Evolutionary conservation across 805 yeast genomes (phyloP), one percentile per base, ranked within the genome.

Genomic region (Candida koratica): DNA sequence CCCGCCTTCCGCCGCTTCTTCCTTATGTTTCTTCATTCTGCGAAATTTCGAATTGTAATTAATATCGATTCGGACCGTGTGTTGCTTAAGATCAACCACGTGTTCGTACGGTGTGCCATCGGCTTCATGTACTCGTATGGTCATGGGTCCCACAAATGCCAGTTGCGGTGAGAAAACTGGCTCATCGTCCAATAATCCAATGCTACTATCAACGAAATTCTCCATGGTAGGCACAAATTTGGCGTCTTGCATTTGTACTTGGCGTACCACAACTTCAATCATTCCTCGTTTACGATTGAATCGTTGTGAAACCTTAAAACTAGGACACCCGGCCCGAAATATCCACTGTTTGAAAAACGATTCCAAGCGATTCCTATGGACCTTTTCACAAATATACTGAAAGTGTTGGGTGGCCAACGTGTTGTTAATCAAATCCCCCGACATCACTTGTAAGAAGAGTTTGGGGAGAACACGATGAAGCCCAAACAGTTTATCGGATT

Each of bases 81-180:
- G 75, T 28, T 90, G 97, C 48, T 87, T 85, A 35, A 93, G 65
- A 46, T 87, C 94, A 15, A 93, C 96, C 32, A 93, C 90, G 56
- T 93, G 99, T 52, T 93, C 99, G 53, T 93, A 93, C 0, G 99
- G 98, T 0, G 97, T 87, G 6, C 98, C 98, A 58, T 93, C 97
- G 0, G 96, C 94, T 53, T 93, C 99, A 55, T 93, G 98, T 24
- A 93, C 89, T 51, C 98, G 69, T 24, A 93, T 85, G 0, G 99
- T 93, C 84, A 93, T 86, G 0, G 97, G 96, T 0, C 99, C 99
- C 0, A 85, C 74, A 52, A 89, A 86, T 2, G 80, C 72, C n/a
- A 61, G 56, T 28, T 70, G 79, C 0, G 65, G 56, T 5, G 64
- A 65, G 30, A 46, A 55, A 0, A 49, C 32, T 5, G 64, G 67